Conservation (phyloP, 2,329 filamentous ascomycete genomes). For the Colletotrichum cereale region DNA sequence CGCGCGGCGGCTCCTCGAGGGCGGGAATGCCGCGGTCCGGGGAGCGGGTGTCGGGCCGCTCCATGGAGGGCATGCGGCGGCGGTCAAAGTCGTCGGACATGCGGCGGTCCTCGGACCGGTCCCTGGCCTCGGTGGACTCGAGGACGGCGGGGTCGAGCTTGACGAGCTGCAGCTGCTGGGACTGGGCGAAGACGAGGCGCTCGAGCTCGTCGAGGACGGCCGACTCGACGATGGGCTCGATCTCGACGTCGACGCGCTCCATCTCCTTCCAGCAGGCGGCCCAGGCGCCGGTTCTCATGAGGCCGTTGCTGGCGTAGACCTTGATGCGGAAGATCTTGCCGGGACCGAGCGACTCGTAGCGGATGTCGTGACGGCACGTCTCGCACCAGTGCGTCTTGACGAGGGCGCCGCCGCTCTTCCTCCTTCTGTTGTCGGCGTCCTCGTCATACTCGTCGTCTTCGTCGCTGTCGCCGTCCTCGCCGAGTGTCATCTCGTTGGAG, state of each 20-base stretch:
- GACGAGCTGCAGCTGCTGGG: constrained; percentile 53
- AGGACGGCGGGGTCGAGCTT: constrained; percentile 48
- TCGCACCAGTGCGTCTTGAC: constrained; percentile 66
- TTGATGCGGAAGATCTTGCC: constrained; percentile 80
- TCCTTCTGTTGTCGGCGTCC: constrained; percentile 47
- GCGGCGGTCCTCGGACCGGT: constrained; percentile 35
- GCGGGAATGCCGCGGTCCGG: constrained; percentile 20
- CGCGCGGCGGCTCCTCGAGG: constrained; percentile 17
- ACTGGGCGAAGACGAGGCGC: constrained; percentile 60
- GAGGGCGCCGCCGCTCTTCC: constrained; percentile 17
- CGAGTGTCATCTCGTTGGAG: constrained; percentile 61
- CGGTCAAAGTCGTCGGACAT: constrained; percentile 22
- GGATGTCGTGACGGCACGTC: constrained; percentile 68
- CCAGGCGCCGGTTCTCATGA: constrained; percentile 95
- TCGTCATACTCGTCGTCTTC: constrained; percentile 62
- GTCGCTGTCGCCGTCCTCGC: constrained; percentile 60
- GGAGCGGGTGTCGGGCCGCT: not conserved
- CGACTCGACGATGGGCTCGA: constrained; percentile 78
- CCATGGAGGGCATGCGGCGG: constrained; percentile 12
- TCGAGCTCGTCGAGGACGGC: constrained; percentile 69
- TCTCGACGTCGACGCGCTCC: constrained; percentile 97
- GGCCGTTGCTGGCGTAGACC: constrained; percentile 92
- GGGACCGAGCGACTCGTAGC: constrained; percentile 64
- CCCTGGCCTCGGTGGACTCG: constrained; percentile 41
- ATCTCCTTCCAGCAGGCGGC: constrained; percentile 95